Percentiles rank a stretch among this genome's conserved stretches.
Conservation (phyloP, 2,329 filamentous ascomycete genomes). For the Sarocladium kiliense region DNA sequence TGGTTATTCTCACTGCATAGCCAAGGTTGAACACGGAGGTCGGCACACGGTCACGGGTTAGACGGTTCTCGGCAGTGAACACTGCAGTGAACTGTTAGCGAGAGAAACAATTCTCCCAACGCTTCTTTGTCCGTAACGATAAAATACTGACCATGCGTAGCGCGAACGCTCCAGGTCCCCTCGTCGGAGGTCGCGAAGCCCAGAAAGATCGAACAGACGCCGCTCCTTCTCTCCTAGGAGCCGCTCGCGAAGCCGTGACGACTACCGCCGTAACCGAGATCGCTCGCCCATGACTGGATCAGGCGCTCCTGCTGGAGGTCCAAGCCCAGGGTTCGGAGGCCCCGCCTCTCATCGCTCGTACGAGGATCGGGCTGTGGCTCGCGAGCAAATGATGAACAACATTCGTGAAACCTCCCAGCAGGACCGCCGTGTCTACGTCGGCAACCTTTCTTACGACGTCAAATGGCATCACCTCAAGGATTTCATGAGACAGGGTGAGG, state of each 20-base stretch:
- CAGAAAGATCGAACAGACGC: slow-evolving; percentile 58
- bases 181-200: slow-evolving; percentile 80
- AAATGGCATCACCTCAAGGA: slow-evolving; percentile 99
- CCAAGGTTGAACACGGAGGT: too few species aligned
- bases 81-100: too few species aligned
- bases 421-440: slow-evolving; percentile 98
- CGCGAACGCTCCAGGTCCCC: slow-evolving; percentile 80
- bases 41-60: too few species aligned
- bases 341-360: slow-evolving; percentile 62
- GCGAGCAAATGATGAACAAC: slow-evolving; percentile 94
- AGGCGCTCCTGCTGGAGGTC: slow-evolving; percentile 64
- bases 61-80: too few species aligned
- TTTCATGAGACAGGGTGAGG: slow-evolving; percentile 98
- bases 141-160: slow-evolving; percentile 44
- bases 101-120: too few species aligned
- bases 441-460: slow-evolving; percentile 98
- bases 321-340: slow-evolving; percentile 60
- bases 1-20: too few species aligned
- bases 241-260: slow-evolving; percentile 70
- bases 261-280: slow-evolving; percentile 68
- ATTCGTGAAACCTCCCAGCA: slow-evolving; percentile 94
- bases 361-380: slow-evolving; percentile 77
- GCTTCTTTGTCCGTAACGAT: too few species aligned
- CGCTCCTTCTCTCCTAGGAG: slow-evolving; percentile 76
- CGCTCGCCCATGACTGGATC: slow-evolving; percentile 82